A percentile compares a stretch with the other conserved stretches of the same genome.
Evolutionary conservation across 768 basidiomycete genomes (phyloP).

Genomic region (Tubosaeta brunneosetosa): DNA sequence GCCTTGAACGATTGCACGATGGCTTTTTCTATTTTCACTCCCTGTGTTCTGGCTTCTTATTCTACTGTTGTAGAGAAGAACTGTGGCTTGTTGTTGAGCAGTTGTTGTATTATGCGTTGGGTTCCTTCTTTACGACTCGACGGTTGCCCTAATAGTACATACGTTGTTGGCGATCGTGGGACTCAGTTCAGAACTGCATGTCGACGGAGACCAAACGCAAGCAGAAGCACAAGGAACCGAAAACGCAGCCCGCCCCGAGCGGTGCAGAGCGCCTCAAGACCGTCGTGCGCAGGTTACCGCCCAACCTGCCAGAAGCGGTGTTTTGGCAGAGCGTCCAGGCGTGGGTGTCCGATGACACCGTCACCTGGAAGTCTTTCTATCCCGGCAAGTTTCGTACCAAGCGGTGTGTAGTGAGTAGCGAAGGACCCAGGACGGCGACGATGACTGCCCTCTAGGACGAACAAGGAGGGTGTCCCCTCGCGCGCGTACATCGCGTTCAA

Average conservation of each 20-base stretch:
- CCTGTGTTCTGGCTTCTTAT: not conserved
- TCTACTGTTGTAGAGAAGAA: constrained; percentile 5
- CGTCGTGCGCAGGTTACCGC: constrained; percentile 82
- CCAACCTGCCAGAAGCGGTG: constrained; percentile 85
- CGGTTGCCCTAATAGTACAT: not conserved
- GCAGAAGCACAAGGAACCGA: constrained; percentile 31
- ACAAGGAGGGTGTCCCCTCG: constrained; percentile 81
- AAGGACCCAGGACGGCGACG: not conserved
- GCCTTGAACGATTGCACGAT: constrained; percentile 6
- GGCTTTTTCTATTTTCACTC: not conserved
- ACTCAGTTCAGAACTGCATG: not conserved
- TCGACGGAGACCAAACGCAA: constrained; percentile 20
- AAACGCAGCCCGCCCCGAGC: constrained; percentile 22
- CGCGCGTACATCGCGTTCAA: constrained; percentile 92
- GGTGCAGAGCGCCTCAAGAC: constrained; percentile 71
- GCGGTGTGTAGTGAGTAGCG: constrained; percentile 41
- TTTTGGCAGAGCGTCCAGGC: constrained; percentile 89
- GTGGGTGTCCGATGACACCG: constrained; percentile 78
- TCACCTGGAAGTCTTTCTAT: constrained; percentile 61
- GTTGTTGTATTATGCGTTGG: constrained; percentile 19
- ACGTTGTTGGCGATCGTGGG: not conserved
- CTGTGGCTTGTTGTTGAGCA: constrained; percentile 4
- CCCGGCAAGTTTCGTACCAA: constrained; percentile 62
- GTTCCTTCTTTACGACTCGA: not conserved
- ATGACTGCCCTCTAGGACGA: constrained; percentile 43